A percentile compares a stretch with the other conserved stretches of the same genome.
phyloP scores from a whole-genome alignment of 352 stramenopile genomes.

The Globisporangium camurandrum region DNA sequence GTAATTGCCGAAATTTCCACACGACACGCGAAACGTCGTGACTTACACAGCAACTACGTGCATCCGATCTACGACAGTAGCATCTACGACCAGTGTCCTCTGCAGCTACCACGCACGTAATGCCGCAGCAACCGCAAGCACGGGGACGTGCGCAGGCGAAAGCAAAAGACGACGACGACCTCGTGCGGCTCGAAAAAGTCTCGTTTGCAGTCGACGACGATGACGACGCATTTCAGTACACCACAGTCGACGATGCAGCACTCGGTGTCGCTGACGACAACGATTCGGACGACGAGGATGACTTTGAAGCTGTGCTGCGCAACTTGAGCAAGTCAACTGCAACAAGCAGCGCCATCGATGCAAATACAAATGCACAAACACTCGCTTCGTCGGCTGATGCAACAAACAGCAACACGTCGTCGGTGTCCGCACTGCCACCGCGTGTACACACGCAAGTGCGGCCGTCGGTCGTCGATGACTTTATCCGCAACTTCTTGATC shows the following conservation, averaged over 20 bases:
- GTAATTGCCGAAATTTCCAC: no score
- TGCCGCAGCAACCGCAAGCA: slow-evolving; percentile 8
- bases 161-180: slow-evolving; percentile 40
- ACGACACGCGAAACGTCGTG: no score
- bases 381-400: slow-evolving; percentile 2
- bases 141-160: background rate
- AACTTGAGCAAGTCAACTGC: slow-evolving; percentile 52
- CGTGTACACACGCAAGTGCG: slow-evolving; percentile 59
- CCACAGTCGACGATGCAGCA: slow-evolving; percentile 53
- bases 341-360: slow-evolving; percentile 6
- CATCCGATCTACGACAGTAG: background rate
- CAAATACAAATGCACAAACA: slow-evolving; percentile 9
- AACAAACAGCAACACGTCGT: slow-evolving; percentile 2
- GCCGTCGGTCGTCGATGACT: slow-evolving; percentile 90
- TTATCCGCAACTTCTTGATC: slow-evolving; percentile 94
- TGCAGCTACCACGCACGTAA: background rate
- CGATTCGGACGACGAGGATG: slow-evolving; percentile 64
- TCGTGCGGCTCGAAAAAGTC: slow-evolving; percentile 84
- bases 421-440: slow-evolving; percentile 9
- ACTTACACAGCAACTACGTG: no score
- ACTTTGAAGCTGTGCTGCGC: slow-evolving; percentile 77
- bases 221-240: slow-evolving; percentile 70
- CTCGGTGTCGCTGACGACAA: slow-evolving; percentile 29
- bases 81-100: background rate
- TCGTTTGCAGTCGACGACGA: slow-evolving; percentile 82